Evolutionary conservation across 1,284 basidiomycete genomes (phyloP).

Genomic region (Marasmius sp.): DNA sequence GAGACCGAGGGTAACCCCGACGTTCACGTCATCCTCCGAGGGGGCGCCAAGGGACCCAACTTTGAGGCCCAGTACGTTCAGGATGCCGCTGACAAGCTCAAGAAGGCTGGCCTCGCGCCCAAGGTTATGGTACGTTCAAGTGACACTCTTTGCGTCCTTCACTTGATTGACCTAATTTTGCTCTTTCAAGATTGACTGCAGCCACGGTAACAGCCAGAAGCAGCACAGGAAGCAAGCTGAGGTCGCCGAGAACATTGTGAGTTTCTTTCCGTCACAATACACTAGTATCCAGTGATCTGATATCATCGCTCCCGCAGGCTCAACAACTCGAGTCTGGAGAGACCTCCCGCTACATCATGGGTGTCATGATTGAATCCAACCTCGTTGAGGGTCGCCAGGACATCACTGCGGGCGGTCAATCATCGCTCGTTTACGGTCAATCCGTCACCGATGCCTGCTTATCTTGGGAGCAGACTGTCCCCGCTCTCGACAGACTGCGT

Average conservation of each 20-base stretch:
- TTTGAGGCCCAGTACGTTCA: slow-evolving; percentile 44
- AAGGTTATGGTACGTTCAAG: slow-evolving; percentile 72
- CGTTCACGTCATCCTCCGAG: slow-evolving; percentile 90
- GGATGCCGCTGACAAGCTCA: slow-evolving; percentile 74
- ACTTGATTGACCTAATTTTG: background rate
- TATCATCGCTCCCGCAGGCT: slow-evolving; percentile 43
- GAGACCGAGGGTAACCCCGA: slow-evolving; percentile 90
- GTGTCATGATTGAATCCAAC: slow-evolving; percentile 98
- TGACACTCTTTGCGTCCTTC: background rate
- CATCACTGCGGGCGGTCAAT: slow-evolving; percentile 76
- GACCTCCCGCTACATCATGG: slow-evolving; percentile 81
- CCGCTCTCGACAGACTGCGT: slow-evolving; percentile 77
- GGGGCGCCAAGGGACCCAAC: slow-evolving; percentile 66
- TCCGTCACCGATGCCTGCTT: slow-evolving; percentile 91
- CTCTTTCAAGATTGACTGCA: slow-evolving; percentile 81
- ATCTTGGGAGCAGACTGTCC: slow-evolving; percentile 85
- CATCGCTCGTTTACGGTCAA: slow-evolving; percentile 84
- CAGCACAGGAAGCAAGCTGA: slow-evolving; percentile 84
- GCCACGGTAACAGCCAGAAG: slow-evolving; percentile 91
- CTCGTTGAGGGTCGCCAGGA: slow-evolving; percentile 88
- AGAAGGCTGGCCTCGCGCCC: slow-evolving; percentile 76
- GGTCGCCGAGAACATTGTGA: slow-evolving; percentile 82
- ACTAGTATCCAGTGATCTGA: slow-evolving; percentile 1
- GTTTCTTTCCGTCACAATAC: slow-evolving; percentile 23
- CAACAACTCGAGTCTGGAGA: slow-evolving; percentile 70